phyloP scores from a whole-genome alignment of 1,284 basidiomycete species.

The Boletus hoseneyae region DNA sequence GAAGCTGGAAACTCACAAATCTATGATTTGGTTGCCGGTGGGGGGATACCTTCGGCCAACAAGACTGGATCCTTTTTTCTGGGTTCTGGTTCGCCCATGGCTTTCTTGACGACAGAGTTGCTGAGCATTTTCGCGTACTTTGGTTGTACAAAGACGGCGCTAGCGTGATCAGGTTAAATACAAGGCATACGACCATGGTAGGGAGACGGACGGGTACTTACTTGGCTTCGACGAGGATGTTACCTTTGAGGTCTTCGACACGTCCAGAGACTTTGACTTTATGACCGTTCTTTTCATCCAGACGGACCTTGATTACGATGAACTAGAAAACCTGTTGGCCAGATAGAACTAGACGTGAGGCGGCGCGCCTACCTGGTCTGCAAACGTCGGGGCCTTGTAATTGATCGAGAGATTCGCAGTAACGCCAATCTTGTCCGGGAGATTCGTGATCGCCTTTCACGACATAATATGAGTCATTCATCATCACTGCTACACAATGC shows the following conservation, averaged over 20 bases:
- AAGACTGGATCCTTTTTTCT: slow-evolving; percentile 22
- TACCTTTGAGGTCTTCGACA: slow-evolving; percentile 78
- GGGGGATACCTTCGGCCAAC: slow-evolving; percentile 26
- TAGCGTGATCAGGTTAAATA: slow-evolving; percentile 25
- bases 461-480: neutral
- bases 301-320: slow-evolving; percentile 64
- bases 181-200: neutral
- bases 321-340: slow-evolving; percentile 43
- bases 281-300: slow-evolving; percentile 68
- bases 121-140: slow-evolving; percentile 75
- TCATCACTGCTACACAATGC: neutral
- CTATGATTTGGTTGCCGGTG: slow-evolving; percentile 29
- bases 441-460: slow-evolving; percentile 66
- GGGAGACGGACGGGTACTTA: slow-evolving; percentile 37
- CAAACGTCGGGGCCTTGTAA: slow-evolving; percentile 79
- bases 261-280: slow-evolving; percentile 71
- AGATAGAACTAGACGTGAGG: neutral
- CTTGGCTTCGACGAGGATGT: slow-evolving; percentile 78
- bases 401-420: slow-evolving; percentile 79
- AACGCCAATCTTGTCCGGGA: slow-evolving; percentile 90
- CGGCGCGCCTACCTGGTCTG: slow-evolving; percentile 64
- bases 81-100: slow-evolving; percentile 46
- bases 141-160: slow-evolving; percentile 81
- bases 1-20: neutral
- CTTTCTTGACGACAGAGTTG: slow-evolving; percentile 42